Conservation (phyloP, 2,329 filamentous ascomycete genomes). For the Calonectria pseudoreteaudii region DNA sequence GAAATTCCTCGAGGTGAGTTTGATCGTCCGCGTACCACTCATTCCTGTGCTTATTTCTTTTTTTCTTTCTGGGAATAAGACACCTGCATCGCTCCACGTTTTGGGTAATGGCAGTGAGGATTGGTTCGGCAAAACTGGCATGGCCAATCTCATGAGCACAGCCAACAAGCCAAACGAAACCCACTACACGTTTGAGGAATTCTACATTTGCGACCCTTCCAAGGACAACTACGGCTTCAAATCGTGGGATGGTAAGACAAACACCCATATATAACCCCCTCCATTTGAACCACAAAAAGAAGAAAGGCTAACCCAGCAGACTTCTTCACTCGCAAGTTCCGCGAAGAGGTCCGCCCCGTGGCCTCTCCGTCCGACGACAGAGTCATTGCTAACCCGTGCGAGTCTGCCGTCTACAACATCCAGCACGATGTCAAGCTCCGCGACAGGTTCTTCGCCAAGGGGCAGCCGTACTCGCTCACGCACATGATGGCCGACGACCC, state of each 20-base stretch:
- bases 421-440: conserved; percentile 62
- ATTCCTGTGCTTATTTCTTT: neutral
- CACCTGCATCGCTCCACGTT: conserved; percentile 65
- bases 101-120: conserved; percentile 57
- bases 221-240: conserved; percentile 68
- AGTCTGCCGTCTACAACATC: conserved; percentile 69
- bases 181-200: conserved; percentile 64
- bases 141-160: conserved; percentile 61
- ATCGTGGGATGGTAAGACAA: conserved; percentile 29
- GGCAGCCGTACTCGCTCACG: conserved; percentile 73
- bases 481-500: conserved; percentile 73
- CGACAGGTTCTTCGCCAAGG: conserved; percentile 76
- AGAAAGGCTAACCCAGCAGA: conserved; percentile 40
- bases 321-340: conserved; percentile 33
- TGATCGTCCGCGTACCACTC: neutral
- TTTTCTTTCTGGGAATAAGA: conserved; percentile 41
- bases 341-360: conserved; percentile 58
- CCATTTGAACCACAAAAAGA: neutral
- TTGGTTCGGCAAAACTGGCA: conserved; percentile 67
- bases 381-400: conserved; percentile 73
- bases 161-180: conserved; percentile 61
- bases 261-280: too few species aligned
- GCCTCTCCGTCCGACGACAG: conserved; percentile 64
- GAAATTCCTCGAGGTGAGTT: conserved; percentile 59
- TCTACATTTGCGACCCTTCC: conserved; percentile 70